Evolutionary conservation across 345 rosid species (phyloP).

Genomic region (Angophora floribunda): DNA sequence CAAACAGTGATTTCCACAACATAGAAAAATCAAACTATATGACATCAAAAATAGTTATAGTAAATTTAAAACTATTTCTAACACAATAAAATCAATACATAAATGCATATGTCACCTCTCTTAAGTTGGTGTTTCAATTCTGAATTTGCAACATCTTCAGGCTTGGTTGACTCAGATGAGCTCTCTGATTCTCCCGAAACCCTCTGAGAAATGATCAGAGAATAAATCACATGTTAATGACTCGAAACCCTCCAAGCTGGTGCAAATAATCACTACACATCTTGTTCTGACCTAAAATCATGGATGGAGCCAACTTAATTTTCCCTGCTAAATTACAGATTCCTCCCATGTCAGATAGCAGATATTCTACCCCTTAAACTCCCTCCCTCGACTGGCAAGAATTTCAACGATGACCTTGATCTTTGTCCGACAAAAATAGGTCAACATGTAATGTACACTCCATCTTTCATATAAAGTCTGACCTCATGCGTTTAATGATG

Average conservation of each 20-base stretch:
- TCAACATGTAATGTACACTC: neutral
- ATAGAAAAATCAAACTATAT: neutral
- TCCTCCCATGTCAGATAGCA: neutral
- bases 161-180: conserved; percentile 33
- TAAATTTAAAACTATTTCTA: neutral
- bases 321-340: neutral
- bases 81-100: neutral
- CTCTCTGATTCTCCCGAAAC: conserved; percentile 53
- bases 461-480: neutral
- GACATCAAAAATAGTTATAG: neutral
- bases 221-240: neutral
- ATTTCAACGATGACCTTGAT: neutral
- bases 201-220: conserved; percentile 37
- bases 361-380: neutral
- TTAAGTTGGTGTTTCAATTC: conserved; percentile 45
- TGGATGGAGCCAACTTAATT: neutral
- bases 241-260: neutral
- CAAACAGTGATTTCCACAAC: neutral
- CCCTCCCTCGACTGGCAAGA: neutral
- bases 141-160: conserved; percentile 44
- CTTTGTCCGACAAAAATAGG: neutral
- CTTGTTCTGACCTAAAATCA: neutral
- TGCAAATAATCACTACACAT: neutral
- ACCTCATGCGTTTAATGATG: neutral
- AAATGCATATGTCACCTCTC: conserved; percentile 41